Conservation (phyloP, 139 green algal species). For the Desmodesmus armatus region DNA sequence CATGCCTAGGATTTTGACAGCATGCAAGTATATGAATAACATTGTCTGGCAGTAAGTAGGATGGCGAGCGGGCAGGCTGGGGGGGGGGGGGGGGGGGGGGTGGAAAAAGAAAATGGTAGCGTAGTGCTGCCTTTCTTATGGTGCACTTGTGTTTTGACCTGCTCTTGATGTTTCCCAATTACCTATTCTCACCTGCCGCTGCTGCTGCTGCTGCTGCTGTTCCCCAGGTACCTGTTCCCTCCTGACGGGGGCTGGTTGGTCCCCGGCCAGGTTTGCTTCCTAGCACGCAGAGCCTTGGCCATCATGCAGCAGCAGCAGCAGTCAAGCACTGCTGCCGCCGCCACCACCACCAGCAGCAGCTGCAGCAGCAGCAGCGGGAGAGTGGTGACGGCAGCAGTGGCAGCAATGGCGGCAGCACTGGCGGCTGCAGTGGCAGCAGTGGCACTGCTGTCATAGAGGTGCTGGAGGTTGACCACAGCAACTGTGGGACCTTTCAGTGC, state of each 20-base stretch:
- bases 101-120: neutral
- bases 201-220: neutral
- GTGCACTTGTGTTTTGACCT: neutral
- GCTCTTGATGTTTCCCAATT: neutral
- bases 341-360: no score
- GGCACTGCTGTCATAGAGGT: neutral
- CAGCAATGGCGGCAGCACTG: neutral
- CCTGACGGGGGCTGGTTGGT: conserved; percentile 44
- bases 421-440: neutral
- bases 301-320: neutral
- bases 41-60: no score
- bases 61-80: no score
- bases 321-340: no score
- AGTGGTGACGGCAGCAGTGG: neutral
- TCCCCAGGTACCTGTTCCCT: conserved; percentile 44
- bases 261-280: conserved; percentile 26
- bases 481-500: neutral
- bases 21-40: no score
- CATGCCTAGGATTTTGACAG: no score
- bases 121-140: neutral
- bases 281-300: neutral
- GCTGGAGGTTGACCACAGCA: conserved; percentile 14
- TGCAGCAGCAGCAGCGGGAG: neutral
- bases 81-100: no score
- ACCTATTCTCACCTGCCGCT: neutral